Evolutionary conservation across 768 basidiomycete genomes (phyloP).

Genomic region (Coprinopsis sp.): DNA sequence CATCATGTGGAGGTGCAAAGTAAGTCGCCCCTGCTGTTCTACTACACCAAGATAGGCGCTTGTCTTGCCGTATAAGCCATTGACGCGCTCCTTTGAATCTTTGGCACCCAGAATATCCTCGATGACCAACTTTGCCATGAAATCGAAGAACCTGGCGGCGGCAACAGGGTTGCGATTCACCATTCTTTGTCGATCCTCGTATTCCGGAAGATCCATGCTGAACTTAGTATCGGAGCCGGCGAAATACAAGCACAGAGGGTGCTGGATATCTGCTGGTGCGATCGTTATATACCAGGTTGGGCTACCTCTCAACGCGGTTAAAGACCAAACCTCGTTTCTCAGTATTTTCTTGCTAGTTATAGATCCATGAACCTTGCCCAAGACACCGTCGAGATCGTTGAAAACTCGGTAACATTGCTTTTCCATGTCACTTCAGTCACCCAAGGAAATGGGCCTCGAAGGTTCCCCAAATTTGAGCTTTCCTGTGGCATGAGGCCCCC

Average conservation of each 20-base stretch:
- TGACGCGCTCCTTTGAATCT: not conserved
- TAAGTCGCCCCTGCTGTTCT: constrained; percentile 33
- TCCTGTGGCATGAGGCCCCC: too few relatives aligned
- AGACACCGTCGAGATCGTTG: constrained; percentile 18
- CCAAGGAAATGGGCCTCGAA: too few relatives aligned
- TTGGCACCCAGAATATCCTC: constrained; percentile 17
- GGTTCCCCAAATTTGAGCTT: too few relatives aligned
- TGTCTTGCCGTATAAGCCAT: constrained; percentile 25
- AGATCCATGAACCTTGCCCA: constrained; percentile 17
- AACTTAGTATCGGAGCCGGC: constrained; percentile 18
- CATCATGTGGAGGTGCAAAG: constrained; percentile 34
- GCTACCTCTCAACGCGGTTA: not conserved
- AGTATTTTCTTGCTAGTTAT: constrained; percentile 19
- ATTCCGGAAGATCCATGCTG: constrained; percentile 1
- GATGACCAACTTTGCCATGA: constrained; percentile 25
- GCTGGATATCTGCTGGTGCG: constrained; percentile 22
- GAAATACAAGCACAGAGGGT: constrained; percentile 29
- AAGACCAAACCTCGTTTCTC: constrained; percentile 18
- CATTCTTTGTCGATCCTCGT: constrained; percentile 9
- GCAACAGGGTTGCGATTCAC: constrained; percentile 24
- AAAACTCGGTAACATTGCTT: constrained; percentile 17
- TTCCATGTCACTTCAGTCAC: too few relatives aligned
- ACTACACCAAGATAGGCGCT: constrained; percentile 27
- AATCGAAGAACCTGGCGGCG: constrained; percentile 28
- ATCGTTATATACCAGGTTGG: constrained; percentile 5